Evolutionary conservation across 768 basidiomycete species (phyloP), one percentile per base, ranked within the genome.

Genomic region (Mycena pura): DNA sequence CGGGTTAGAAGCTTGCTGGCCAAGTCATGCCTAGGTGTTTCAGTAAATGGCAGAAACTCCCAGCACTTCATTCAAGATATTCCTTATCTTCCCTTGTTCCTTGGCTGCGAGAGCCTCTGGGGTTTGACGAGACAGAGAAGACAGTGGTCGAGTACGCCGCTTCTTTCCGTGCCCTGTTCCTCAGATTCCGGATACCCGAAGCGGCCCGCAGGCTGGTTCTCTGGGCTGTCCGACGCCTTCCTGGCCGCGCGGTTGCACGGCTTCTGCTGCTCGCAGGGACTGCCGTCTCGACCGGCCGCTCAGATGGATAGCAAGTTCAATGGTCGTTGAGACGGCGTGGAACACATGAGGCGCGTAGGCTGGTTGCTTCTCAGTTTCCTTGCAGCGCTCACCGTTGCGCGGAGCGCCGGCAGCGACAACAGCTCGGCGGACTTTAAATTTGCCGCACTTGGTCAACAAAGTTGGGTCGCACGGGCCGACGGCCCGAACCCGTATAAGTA

Each of bases 281-380:
- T 17, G 97, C 67, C 82, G 95, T 17, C 84, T 99, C 5, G 97
- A 99, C 70, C 90, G 86, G 67, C 88, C 93, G 66, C 82, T 99
- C 44, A 96, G 71, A 96, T 96, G 94, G 93, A 90, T 72, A 54
- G 90, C 69, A 98, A 97, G 73, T 99, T 98, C 75, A 76, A 83
- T 98, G 73, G 89, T 84, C 22, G 94, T 99, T 34, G 83, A 96
- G 60, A 84, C 87, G 9, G 88, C 32, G 93, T 93, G 1, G 96
- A 96, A 0, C 97, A 99, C 70, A 92, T 97, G 79, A 71, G 99
- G 22, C 96, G 99, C 43, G 96, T 98, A 82, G 95, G 21, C 14
- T 36, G 25, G 13, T 46, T n/a, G 24, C 19, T 38, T 6, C 14
- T 21, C 27, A 71, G 8, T 10, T 28, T 19, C 39, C 21, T 41